Evolutionary conservation across 805 yeast species (phyloP).

Genomic region (Tetrapisispora pingtungensis): DNA sequence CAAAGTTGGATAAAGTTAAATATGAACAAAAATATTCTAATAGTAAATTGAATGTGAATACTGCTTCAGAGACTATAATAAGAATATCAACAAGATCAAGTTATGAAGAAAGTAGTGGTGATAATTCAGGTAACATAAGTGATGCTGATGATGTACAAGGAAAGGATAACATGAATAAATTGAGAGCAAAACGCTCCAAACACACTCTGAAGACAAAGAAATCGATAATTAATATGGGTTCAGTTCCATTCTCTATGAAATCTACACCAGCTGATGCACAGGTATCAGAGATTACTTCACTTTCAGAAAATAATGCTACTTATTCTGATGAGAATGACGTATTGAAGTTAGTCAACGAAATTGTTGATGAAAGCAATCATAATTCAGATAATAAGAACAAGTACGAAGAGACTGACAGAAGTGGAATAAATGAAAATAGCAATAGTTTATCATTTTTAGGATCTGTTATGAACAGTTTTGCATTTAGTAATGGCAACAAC

Average conservation of each 20-base stretch:
- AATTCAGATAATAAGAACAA: not conserved
- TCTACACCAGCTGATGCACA: slow-evolving; percentile 25
- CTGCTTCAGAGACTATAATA: not conserved
- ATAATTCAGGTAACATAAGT: not conserved
- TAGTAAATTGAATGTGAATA: not conserved
- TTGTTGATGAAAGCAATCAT: slow-evolving; percentile 6
- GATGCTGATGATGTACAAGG: not conserved
- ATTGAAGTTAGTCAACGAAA: slow-evolving; percentile 13
- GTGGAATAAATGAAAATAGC: not conserved
- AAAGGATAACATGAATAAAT: not conserved
- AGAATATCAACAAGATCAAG: not conserved
- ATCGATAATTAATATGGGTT: not conserved
- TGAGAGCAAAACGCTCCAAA: not conserved
- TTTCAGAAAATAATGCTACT: slow-evolving; percentile 9
- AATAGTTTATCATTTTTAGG: slow-evolving; percentile 13
- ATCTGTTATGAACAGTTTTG: slow-evolving; percentile 14
- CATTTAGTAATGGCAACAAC: slow-evolving; percentile 6
- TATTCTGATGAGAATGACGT: slow-evolving; percentile 10
- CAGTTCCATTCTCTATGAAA: slow-evolving; percentile 9
- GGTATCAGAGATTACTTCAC: slow-evolving; percentile 17
- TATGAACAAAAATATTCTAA: not conserved
- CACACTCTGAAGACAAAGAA: not conserved
- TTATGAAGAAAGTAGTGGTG: not conserved
- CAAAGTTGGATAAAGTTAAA: not conserved
- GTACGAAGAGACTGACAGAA: not conserved